Evolutionary conservation across 2,329 filamentous ascomycete species (phyloP).

Genomic region (Ascochyta koolunga): DNA sequence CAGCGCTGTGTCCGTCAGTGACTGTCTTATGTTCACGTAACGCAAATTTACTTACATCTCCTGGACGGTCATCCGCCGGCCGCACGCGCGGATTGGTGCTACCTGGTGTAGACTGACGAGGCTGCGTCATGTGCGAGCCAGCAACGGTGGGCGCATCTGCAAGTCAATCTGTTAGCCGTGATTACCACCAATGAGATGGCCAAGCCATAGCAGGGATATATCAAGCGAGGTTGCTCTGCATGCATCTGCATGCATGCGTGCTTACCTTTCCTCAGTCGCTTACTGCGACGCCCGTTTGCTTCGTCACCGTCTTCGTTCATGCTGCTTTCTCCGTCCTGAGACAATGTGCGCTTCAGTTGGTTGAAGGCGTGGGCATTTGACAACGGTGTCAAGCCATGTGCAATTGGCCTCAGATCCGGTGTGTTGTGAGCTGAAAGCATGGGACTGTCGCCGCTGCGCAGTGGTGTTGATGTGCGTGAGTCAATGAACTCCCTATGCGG

Average conservation of each 20-base stretch:
- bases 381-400: constrained; percentile 52
- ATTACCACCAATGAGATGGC: constrained; percentile 26
- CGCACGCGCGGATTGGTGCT: constrained; percentile 62
- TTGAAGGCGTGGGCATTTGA: constrained; percentile 60
- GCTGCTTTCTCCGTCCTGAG: constrained; percentile 59
- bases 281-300: constrained; percentile 73
- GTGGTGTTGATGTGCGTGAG: constrained; percentile 63
- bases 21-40: neutral
- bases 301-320: constrained; percentile 63
- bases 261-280: constrained; percentile 86
- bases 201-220: constrained; percentile 7
- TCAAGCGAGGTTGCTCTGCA: constrained; percentile 19
- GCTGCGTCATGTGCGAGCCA: constrained; percentile 95
- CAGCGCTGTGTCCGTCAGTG: constrained; percentile 67
- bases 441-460: constrained; percentile 67
- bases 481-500: constrained; percentile 60
- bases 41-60: constrained; percentile 56
- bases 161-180: constrained; percentile 36
- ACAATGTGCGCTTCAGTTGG: constrained; percentile 76
- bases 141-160: constrained; percentile 78
- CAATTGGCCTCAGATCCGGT: constrained; percentile 66
- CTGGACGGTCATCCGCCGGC: constrained; percentile 59
- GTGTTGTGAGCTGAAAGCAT: constrained; percentile 68
- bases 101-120: constrained; percentile 78
- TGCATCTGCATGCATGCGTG: constrained; percentile 21